Evolutionary conservation across 352 stramenopile genomes (phyloP), one percentile per base, ranked within the genome.

Genomic region (Phytophthora kernoviae): DNA sequence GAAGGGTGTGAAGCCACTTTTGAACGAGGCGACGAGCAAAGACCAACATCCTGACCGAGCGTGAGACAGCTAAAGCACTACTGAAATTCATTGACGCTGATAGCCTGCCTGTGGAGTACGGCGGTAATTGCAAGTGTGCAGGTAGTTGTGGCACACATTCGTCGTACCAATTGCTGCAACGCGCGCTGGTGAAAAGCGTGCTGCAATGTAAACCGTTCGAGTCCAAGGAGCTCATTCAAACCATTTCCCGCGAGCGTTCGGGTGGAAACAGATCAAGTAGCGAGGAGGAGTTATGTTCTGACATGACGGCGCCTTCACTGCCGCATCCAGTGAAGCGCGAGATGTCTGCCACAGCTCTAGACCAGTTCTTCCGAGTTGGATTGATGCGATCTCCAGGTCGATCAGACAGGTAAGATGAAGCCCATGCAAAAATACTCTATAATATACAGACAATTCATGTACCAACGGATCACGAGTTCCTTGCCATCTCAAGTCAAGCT

Each of bases 1-100:
- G 91, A 96, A 96, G 58, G 81, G 87, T 15, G 86, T 97, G 54
- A 91, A 93, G 54, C 83, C 86, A 15, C 55, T 97, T 2, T 44
- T 97, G 52, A 92, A 96, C 52, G 86, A 96, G 45, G 84, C 88
- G 11, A 97, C 90, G 87, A 1, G 80, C 75, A 12, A 97, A 97
- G 69, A 94, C 92, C 4, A 91, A 82, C 52, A 96, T 97, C 44
- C 34, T 96, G 33, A 87, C 68, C 10, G 78, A 88, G 34, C 85
- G 55, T 22, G 83, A 94, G 37, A 88, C 77, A 1, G 53, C 78
- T 1, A 51, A 65, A 8, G 68, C 65, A 5, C 44, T 94, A 20
- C 52, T 92, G 6, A 70, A 84, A n/a, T 56, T 72, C 41, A 88
- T 93, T 48, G 78, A 89, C 20, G 71, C 81, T 5, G 78, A 86